Conservation (phyloP, 805 yeast genomes). For the Cyberlindnera amylophila region DNA sequence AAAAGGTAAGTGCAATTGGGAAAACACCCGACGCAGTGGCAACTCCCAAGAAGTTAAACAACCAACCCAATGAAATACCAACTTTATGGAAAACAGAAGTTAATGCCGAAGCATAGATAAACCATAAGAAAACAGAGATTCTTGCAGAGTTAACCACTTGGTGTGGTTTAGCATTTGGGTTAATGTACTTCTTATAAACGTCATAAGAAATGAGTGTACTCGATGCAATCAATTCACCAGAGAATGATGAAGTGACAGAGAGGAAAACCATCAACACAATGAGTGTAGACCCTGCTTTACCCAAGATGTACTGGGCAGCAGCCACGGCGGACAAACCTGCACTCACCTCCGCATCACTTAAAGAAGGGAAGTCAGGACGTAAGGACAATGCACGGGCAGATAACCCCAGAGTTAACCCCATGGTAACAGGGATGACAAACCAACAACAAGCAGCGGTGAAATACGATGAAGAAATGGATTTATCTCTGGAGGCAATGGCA, state of each 20-base stretch:
- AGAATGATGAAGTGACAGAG: constrained; percentile 39
- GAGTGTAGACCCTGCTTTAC: constrained; percentile 40
- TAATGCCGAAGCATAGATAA: constrained; percentile 23
- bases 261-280: constrained; percentile 40
- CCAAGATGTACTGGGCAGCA: constrained; percentile 35
- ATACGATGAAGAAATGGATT: constrained; percentile 34
- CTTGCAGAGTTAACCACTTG: constrained; percentile 39
- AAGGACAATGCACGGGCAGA: constrained; percentile 34
- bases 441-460: constrained; percentile 38
- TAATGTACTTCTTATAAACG: constrained; percentile 41
- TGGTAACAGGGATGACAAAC: constrained; percentile 37
- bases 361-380: constrained; percentile 33
- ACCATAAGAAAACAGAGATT: constrained; percentile 39
- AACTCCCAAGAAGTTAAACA: constrained; percentile 37
- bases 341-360: constrained; percentile 33
- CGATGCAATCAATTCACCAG: constrained; percentile 40
- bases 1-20: constrained; percentile 36
- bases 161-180: constrained; percentile 34
- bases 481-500: constrained; percentile 35
- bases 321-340: constrained; percentile 40
- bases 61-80: constrained; percentile 37
- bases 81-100: constrained; percentile 34
- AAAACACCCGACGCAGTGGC: constrained; percentile 38
- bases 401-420: constrained; percentile 37
- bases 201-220: constrained; percentile 43